Evolutionary conservation across 2,329 filamentous ascomycete species (phyloP).

Genomic region (Fusarium sarcochroum): DNA sequence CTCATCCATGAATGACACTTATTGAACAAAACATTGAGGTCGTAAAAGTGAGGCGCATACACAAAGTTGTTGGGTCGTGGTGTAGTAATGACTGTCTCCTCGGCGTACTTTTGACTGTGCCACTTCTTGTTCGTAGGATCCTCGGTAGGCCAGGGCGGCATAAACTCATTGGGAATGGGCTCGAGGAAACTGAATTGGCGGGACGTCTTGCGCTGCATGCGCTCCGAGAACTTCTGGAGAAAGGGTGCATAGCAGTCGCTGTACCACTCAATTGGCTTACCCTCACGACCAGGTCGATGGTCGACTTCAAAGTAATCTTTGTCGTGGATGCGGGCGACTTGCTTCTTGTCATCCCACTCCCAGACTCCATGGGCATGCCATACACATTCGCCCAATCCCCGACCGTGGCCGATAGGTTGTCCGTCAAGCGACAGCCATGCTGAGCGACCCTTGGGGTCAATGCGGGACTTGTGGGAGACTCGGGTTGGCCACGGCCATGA

Average conservation of each 20-base stretch:
- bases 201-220: conserved; percentile 50
- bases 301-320: conserved; percentile 56
- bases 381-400: conserved; percentile 54
- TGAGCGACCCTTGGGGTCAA: conserved; percentile 56
- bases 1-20: conserved; percentile 55
- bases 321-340: conserved; percentile 46
- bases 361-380: conserved; percentile 58
- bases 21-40: conserved; percentile 58
- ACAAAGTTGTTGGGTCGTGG: conserved; percentile 54
- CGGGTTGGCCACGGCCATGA: conserved; percentile 60
- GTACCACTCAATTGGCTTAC: conserved; percentile 57
- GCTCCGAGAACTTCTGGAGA: conserved; percentile 54
- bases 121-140: conserved; percentile 25
- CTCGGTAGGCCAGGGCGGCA: conserved; percentile 54
- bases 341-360: conserved; percentile 53
- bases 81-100: conserved; percentile 47
- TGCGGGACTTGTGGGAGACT: conserved; percentile 52
- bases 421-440: conserved; percentile 51
- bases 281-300: conserved; percentile 55
- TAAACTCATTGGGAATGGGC: conserved; percentile 59
- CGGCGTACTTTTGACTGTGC: conserved; percentile 45
- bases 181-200: conserved; percentile 56
- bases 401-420: conserved; percentile 13
- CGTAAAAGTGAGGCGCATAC: conserved; percentile 60
- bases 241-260: conserved; percentile 60